Percentiles rank a stretch among this genome's conserved stretches.
These are phyloP conservation scores for Chloropicon primus DNA, from an alignment of 139 green algal species.

Conservation along the genomic window DNA sequence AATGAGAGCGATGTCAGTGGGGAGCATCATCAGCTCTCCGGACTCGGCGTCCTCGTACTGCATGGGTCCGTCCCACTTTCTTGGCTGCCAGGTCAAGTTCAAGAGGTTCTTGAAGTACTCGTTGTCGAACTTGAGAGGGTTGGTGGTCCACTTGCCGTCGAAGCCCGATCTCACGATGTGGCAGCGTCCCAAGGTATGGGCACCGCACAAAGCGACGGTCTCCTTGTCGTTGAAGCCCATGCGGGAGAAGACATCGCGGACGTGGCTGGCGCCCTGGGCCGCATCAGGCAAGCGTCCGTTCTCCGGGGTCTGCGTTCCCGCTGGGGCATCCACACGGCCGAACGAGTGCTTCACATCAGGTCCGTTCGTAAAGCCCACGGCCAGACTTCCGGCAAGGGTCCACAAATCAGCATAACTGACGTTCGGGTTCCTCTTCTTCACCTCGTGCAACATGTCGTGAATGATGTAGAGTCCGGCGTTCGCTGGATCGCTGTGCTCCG, in stretches of 20 bases:
- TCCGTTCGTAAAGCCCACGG: constrained; percentile 65
- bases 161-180: constrained; percentile 6
- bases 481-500: constrained; percentile 55
- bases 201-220: constrained; percentile 74
- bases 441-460: constrained; percentile 63
- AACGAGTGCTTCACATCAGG: constrained; percentile 55
- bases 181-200: constrained; percentile 71
- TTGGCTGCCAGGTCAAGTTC: neutral
- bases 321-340: constrained; percentile 45
- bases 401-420: constrained; percentile 53
- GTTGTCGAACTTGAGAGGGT: constrained; percentile 36
- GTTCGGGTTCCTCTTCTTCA: constrained; percentile 49
- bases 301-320: constrained; percentile 30
- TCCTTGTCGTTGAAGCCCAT: constrained; percentile 79
- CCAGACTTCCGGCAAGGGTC: constrained; percentile 66
- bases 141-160: constrained; percentile 16
- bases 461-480: constrained; percentile 67
- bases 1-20: constrained; percentile 44
- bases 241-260: constrained; percentile 74
- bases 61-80: neutral
- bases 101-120: constrained; percentile 27
- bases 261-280: constrained; percentile 34
- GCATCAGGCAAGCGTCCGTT: constrained; percentile 72
- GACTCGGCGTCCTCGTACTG: constrained; percentile 45
- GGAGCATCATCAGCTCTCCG: constrained; percentile 76